Conservation (phyloP, 768 basidiomycete species). For the Hericium alpestre region DNA sequence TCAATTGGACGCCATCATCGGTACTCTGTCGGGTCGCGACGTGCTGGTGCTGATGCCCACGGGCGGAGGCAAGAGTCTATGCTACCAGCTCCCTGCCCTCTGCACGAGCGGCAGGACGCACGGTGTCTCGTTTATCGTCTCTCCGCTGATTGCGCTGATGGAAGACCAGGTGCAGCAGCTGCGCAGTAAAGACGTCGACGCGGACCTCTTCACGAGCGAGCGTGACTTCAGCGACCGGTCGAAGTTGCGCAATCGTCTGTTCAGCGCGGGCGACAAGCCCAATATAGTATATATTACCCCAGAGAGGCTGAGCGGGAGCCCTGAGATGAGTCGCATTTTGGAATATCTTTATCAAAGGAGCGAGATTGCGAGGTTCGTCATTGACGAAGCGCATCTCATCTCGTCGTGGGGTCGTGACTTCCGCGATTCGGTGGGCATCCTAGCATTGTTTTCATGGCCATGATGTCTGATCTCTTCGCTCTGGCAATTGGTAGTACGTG, state of each 20-base stretch:
- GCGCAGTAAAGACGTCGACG: conserved; percentile 52
- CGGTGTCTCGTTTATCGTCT: conserved; percentile 84
- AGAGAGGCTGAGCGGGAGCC: conserved; percentile 68
- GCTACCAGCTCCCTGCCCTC: conserved; percentile 85
- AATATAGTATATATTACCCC: conserved; percentile 83
- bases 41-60: conserved; percentile 96
- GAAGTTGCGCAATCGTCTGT: conserved; percentile 33
- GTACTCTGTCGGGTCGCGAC: conserved; percentile 69
- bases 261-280: conserved; percentile 35
- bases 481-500: conserved; percentile 20
- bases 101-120: conserved; percentile 58
- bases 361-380: conserved; percentile 76
- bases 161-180: conserved; percentile 76
- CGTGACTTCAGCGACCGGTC: conserved; percentile 21
- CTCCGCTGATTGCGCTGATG: conserved; percentile 83
- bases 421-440: conserved; percentile 26
- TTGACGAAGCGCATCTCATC: conserved; percentile 96
- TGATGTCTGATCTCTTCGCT: background rate
- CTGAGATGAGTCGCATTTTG: conserved; percentile 44
- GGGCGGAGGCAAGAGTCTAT: conserved; percentile 84
- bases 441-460: background rate
- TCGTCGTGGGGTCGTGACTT: conserved; percentile 93
- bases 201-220: conserved; percentile 32
- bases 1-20: conserved; percentile 79
- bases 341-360: conserved; percentile 41